Conservation (phyloP, 2,329 filamentous ascomycete species). For the Fusarium haematococcum region DNA sequence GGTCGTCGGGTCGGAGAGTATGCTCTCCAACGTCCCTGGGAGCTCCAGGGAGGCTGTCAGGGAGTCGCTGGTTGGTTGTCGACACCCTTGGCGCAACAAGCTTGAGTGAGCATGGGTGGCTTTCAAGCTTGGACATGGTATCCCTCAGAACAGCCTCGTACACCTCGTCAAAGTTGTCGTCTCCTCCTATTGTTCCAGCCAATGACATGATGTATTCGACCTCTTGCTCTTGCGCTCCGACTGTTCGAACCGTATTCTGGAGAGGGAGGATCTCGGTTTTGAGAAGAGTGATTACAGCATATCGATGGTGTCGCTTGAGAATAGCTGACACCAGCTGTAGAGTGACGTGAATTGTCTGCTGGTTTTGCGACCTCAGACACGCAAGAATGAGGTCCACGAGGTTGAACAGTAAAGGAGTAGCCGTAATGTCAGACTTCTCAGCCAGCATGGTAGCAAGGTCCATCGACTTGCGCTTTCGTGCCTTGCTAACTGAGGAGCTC, state of each 20-base stretch:
- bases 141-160: slow-evolving; percentile 81
- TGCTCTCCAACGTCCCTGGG: slow-evolving; percentile 71
- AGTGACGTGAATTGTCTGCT: slow-evolving; percentile 90
- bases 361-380: slow-evolving; percentile 84
- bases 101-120: slow-evolving; percentile 78
- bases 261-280: slow-evolving; percentile 71
- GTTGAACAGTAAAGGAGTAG: slow-evolving; percentile 90
- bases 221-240: slow-evolving; percentile 81
- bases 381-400: slow-evolving; percentile 90
- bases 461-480: slow-evolving; percentile 88
- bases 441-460: slow-evolving; percentile 86
- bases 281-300: slow-evolving; percentile 82
- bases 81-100: slow-evolving; percentile 73
- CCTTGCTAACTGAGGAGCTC: slow-evolving; percentile 70
- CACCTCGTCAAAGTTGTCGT: slow-evolving; percentile 77
- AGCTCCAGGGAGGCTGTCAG: slow-evolving; percentile 69
- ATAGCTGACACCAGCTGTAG: slow-evolving; percentile 89
- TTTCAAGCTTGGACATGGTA: slow-evolving; percentile 75
- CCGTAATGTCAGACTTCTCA: slow-evolving; percentile 77
- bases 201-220: slow-evolving; percentile 77
- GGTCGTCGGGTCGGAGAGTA: slow-evolving; percentile 72
- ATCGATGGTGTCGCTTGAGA: slow-evolving; percentile 86
- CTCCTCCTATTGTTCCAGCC: slow-evolving; percentile 75
- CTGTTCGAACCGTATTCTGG: slow-evolving; percentile 70
- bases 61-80: slow-evolving; percentile 67